phyloP scores from a whole-genome alignment of 108 stramenopile species.

The Pseudonitzschia delicatissima region DNA sequence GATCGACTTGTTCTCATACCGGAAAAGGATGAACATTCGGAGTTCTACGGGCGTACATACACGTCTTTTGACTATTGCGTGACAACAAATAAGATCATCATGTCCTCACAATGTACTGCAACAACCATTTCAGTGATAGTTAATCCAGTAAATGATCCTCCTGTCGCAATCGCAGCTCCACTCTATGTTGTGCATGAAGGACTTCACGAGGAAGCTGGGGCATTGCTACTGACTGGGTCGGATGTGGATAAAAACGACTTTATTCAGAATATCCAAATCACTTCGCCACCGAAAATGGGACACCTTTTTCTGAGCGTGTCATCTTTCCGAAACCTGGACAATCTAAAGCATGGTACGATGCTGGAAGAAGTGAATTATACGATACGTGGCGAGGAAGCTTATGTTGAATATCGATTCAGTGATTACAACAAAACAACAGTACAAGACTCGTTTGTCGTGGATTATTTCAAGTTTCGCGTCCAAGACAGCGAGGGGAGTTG shows the following conservation, averaged over 20 bases:
- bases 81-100: constrained; percentile 13
- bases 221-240: constrained; percentile 29
- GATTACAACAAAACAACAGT: constrained; percentile 10
- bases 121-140: constrained; percentile 31
- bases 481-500: constrained; percentile 32
- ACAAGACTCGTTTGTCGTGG: constrained; percentile 10
- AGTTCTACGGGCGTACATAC: constrained; percentile 15
- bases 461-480: constrained; percentile 42
- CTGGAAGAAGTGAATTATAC: constrained; percentile 23
- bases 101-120: constrained; percentile 22
- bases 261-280: constrained; percentile 30
- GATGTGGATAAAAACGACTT: constrained; percentile 40
- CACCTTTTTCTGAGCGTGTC: constrained; percentile 32
- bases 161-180: constrained; percentile 18
- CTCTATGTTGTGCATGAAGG: constrained; percentile 27
- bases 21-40: constrained; percentile 25
- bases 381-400: constrained; percentile 17
- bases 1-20: constrained; percentile 21
- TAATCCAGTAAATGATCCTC: constrained; percentile 43
- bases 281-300: constrained; percentile 28
- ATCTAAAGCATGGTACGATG: constrained; percentile 32
- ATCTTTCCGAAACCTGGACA: constrained; percentile 27
- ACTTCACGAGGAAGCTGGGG: background rate
- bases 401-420: constrained; percentile 21
- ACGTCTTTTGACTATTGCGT: constrained; percentile 38